Conservation (phyloP, 352 stramenopile species). For the Pythium diclinum region DNA sequence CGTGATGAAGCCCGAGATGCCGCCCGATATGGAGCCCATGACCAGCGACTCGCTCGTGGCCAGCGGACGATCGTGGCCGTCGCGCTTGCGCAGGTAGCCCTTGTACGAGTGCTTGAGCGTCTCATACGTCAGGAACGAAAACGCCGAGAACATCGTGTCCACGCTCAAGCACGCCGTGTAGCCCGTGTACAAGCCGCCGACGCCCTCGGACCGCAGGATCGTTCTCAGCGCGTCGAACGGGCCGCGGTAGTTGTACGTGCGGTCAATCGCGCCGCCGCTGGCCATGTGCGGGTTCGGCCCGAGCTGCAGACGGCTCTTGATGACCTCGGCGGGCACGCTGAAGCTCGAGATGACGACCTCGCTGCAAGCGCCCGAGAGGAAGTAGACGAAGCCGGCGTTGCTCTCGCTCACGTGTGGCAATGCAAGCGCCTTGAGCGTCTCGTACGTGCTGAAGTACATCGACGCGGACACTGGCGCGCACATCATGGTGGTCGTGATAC, state of each 20-base stretch:
- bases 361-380: constrained; percentile 60
- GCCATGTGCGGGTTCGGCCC: constrained; percentile 67
- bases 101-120: constrained; percentile 56
- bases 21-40: constrained; percentile 57
- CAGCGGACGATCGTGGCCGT: constrained; percentile 37
- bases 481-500: constrained; percentile 69
- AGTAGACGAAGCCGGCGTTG: constrained; percentile 59
- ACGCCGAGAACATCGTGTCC: constrained; percentile 78
- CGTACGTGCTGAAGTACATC: constrained; percentile 78
- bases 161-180: constrained; percentile 78
- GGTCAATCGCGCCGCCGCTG: constrained; percentile 60
- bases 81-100: constrained; percentile 28
- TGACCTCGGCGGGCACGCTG: constrained; percentile 76
- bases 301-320: constrained; percentile 77
- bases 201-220: constrained; percentile 62
- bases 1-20: constrained; percentile 62
- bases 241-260: constrained; percentile 70
- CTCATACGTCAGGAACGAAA: constrained; percentile 86
- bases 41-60: constrained; percentile 53
- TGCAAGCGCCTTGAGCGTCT: constrained; percentile 59
- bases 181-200: constrained; percentile 63
- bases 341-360: constrained; percentile 67
- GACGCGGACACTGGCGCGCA: constrained; percentile 67
- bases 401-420: constrained; percentile 43
- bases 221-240: constrained; percentile 56